These are phyloP conservation scores for Prunus yedoensis DNA, from an alignment of 331 rosid genomes.

Conservation along the genomic window DNA sequence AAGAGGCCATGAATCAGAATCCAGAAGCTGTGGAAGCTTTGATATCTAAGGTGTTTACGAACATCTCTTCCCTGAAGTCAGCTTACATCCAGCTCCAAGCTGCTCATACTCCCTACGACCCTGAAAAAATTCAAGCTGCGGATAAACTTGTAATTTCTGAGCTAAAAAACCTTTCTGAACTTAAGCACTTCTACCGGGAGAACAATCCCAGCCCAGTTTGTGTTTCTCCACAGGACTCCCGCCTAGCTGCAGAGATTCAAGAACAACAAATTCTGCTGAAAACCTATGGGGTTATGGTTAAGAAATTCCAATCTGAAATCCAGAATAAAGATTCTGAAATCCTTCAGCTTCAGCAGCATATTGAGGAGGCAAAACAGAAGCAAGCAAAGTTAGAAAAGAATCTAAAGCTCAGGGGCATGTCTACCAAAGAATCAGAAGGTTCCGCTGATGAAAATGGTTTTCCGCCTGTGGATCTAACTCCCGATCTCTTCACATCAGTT, in stretches of 20 bases:
- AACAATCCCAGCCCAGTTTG: slow-evolving; percentile 91
- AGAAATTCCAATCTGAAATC: slow-evolving; percentile 97
- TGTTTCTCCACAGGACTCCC: slow-evolving; percentile 94
- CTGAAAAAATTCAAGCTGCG: slow-evolving; percentile 90
- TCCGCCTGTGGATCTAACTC: slow-evolving; percentile 74
- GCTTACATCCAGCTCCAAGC: slow-evolving; percentile 96
- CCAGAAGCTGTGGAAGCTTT: slow-evolving; percentile 88
- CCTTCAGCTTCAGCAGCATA: slow-evolving; percentile 80
- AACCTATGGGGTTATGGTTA: slow-evolving; percentile 99
- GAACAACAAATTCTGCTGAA: slow-evolving; percentile 94
- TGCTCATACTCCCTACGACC: slow-evolving; percentile 98
- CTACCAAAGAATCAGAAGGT: slow-evolving; percentile 77
- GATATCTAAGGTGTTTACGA: slow-evolving; percentile 73
- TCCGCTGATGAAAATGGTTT: slow-evolving; percentile 58
- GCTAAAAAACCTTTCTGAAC: slow-evolving; percentile 88
- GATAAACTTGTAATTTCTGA: slow-evolving; percentile 90
- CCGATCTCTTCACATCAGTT: slow-evolving; percentile 74
- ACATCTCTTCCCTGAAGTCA: slow-evolving; percentile 83
- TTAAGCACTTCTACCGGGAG: slow-evolving; percentile 96
- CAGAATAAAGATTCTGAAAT: slow-evolving; percentile 97
- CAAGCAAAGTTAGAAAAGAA: slow-evolving; percentile 82
- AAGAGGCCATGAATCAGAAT: slow-evolving; percentile 93
- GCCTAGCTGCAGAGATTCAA: slow-evolving; percentile 99
- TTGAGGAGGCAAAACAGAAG: slow-evolving; percentile 91
- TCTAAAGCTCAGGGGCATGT: slow-evolving; percentile 91